Base-by-base conservation (phyloP, 768 basidiomycete species). In the Lactarius akahatsu region DNA sequence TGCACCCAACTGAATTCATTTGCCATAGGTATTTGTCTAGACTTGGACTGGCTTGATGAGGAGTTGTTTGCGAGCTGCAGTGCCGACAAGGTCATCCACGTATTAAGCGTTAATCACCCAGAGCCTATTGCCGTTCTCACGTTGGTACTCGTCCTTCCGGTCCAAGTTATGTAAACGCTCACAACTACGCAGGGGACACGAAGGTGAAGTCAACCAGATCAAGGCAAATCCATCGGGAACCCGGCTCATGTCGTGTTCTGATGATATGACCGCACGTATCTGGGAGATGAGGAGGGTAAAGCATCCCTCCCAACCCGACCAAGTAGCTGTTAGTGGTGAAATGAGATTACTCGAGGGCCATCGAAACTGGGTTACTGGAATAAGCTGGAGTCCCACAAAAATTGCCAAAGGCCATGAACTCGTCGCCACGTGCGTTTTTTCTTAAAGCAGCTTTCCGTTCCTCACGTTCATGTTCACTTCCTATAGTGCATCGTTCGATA, bases 31-130 rank as follows among this genome's bases (percentile, higher is more conserved):
- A 90, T 89, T 71, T 92, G 91, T 74, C 75, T 94, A 72, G 92
- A 94, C 72, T 82, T 90, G 13, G 91, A 90, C 63, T 94, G 92
- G 92, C 69, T 93, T 20, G 83, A 85, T 62, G 86, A 90, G 20
- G 80, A 82, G 26, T 83, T 81, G 3, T 93, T 92, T 70, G 89
- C 84, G 32, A 90, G 85, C 59, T 88, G 87, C 71, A 89, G 91
- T 45, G 87, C 89, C 20, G 91, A 93, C 74, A 78, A 79, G 45
- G 73, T 80, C 26, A 83, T 92, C 54, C 82, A 86, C 62, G 80
- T 93, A 11, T 81, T 87, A 77, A 80, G 82, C 59, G 75, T 90
- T 50, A 82, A 82, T 57, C 78, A 80, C 50, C 71, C 75, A 5
- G 79, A 81, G 50, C 85, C 90, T 0, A 75, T 91, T 52, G 85